Evolutionary conservation across 257 asterid species (phyloP), one percentile per base, ranked within the genome.

Genomic region (Ajuga chamaepitys): DNA sequence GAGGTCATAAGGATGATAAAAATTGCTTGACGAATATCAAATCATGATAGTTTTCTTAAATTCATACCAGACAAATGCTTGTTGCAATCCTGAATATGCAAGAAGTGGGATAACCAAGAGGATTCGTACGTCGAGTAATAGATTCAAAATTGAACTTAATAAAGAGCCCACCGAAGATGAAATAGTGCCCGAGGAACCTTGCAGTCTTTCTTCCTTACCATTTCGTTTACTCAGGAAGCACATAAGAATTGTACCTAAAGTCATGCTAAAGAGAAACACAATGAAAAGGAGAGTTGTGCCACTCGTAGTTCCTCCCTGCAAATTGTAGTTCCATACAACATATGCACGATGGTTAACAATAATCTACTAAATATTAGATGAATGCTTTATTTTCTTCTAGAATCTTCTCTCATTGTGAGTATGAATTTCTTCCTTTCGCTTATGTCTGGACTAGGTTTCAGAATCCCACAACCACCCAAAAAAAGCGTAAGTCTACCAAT

Each of bases 51-150:
- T 14, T 54, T 62, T 47, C 37, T 13, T n/a, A n/a, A 40, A 34
- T 54, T 50, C 26, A 62, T 89, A 93, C 98, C 98, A 89, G 56
- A 93, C 95, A 74, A 94, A 93, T 37, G 99, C 96, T 76, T 82
- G 89, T 59, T 94, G 99, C 60, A 94, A 80, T 82, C 99, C 99
- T 3, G 97, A 90, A 70, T 90, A 94, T 18, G 92, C 95, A 37
- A 94, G 64, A 47, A 94, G 90, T 53, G 99, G 99, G 77, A 94
- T 85, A 77, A 88, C 45, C 80, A 94, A 85, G 68, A 88, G 83
- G 75, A 90, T 80, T 61, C 96, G 81, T 62, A 57, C 61, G 77
- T 90, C 95, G 6, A 79, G 80, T 35, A 94, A 75, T 68, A 94
- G 79, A 41, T 75, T 80, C 69, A 81, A 28, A 20, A 79, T 74